Evolutionary conservation across 768 basidiomycete species (phyloP).

Genomic region (Lactarius pseudohatsudake): DNA sequence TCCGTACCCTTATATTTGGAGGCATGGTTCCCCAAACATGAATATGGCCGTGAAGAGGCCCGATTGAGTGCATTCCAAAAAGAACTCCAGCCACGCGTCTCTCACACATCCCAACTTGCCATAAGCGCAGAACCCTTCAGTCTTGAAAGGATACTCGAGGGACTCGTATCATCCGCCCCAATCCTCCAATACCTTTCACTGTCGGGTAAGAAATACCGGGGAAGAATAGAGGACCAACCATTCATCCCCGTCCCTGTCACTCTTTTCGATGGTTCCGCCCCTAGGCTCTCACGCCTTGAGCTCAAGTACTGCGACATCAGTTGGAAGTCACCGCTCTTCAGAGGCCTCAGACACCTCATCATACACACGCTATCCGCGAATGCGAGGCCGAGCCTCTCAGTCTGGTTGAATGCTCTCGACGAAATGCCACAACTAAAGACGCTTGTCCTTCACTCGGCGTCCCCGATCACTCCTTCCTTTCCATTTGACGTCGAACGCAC

Average conservation of each 20-base stretch:
- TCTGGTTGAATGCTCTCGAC: constrained; percentile 7
- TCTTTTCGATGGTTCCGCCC: background rate
- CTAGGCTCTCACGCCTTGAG: constrained; percentile 6
- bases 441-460: background rate
- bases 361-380: background rate
- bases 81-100: background rate
- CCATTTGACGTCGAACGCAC: background rate
- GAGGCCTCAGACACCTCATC: background rate
- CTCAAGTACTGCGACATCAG: constrained; percentile 4
- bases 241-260: background rate
- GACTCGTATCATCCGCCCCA: background rate
- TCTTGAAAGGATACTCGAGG: background rate
- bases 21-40: too few species aligned
- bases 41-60: background rate
- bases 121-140: background rate
- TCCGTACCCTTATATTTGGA: background rate
- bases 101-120: background rate
- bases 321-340: constrained; percentile 13
- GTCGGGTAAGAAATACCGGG: background rate
- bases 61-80: background rate
- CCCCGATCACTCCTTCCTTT: background rate
- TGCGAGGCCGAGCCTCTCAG: background rate
- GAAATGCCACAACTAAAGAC: background rate
- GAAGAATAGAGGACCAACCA: background rate
- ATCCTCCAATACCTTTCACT: background rate